Evolutionary conservation across 768 basidiomycete genomes (phyloP).

Genomic region (Phylloporus sp.): DNA sequence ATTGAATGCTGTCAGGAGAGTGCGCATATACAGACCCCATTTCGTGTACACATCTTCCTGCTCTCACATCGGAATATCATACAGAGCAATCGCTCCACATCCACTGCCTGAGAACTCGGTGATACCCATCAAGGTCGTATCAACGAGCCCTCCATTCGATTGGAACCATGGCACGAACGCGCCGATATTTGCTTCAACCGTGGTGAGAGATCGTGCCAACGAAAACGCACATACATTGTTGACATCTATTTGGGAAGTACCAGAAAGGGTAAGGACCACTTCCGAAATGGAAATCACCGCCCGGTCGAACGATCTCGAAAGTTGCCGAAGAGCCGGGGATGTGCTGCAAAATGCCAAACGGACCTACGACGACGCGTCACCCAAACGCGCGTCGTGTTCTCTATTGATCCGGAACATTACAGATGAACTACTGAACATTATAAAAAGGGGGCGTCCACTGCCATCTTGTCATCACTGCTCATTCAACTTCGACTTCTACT

Average conservation of each 20-base stretch:
- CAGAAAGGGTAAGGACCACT: too few species aligned
- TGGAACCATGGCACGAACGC: conserved; percentile 58
- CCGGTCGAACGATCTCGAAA: conserved; percentile 1
- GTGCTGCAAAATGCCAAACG: neutral
- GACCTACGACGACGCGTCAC: neutral
- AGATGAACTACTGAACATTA: neutral
- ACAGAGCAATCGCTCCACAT: conserved; percentile 72
- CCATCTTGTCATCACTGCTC: neutral
- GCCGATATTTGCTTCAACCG: conserved; percentile 16
- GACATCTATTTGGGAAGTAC: too few species aligned
- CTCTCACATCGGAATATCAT: conserved; percentile 69
- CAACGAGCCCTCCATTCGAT: conserved; percentile 45
- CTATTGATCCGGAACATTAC: neutral
- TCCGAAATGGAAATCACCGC: conserved; percentile 4
- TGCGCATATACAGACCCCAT: conserved; percentile 26
- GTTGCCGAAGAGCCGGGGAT: neutral
- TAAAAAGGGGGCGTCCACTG: neutral
- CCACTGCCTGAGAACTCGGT: conserved; percentile 50
- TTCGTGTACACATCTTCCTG: too few species aligned
- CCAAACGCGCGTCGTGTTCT: neutral
- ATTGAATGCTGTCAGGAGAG: conserved; percentile 67
- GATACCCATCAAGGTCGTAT: conserved; percentile 42
- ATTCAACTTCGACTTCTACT: neutral
- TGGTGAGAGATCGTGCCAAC: too few species aligned
- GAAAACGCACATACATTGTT: too few species aligned